These are phyloP conservation scores for Beauveria sp. DNA, from an alignment of 2,329 filamentous ascomycete genomes.

Conservation along the genomic window DNA sequence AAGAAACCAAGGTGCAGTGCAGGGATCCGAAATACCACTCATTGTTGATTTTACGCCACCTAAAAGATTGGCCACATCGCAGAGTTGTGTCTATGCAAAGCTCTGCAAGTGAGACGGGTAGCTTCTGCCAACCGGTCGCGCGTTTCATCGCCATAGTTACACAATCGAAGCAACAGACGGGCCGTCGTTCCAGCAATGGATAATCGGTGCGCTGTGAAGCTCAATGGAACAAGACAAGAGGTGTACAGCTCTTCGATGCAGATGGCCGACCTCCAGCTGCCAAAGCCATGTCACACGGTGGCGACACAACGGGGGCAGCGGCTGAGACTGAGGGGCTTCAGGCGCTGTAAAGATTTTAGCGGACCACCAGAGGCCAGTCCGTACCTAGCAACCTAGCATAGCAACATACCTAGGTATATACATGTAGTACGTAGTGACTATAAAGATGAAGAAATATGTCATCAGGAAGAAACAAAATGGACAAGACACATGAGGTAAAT, in stretches of 20 bases:
- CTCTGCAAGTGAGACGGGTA: conserved; percentile 76
- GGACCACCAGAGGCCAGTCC: not conserved
- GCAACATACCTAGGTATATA: too few relatives aligned
- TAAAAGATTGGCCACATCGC: conserved; percentile 91
- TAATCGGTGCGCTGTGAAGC: not conserved
- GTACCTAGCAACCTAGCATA: not conserved
- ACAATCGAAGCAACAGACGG: not conserved
- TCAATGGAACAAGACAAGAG: not conserved
- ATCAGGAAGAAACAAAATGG: too few relatives aligned
- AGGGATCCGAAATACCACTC: conserved; percentile 58
- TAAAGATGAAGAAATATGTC: too few relatives aligned
- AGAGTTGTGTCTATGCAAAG: conserved; percentile 92
- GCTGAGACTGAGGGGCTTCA: not conserved
- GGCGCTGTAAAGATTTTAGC: not conserved
- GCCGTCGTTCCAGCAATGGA: not conserved
- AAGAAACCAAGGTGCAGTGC: not conserved
- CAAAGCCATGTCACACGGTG: not conserved
- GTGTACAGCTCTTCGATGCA: not conserved
- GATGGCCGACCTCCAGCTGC: not conserved
- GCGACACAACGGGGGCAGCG: not conserved
- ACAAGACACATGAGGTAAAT: too few relatives aligned
- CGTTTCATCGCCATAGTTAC: conserved; percentile 33
- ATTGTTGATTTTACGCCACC: conserved; percentile 80
- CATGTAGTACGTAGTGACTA: too few relatives aligned
- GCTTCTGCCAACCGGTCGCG: conserved; percentile 74